Evolutionary conservation across 2,329 filamentous ascomycete species (phyloP).

Genomic region (Xylariaceae sp.): DNA sequence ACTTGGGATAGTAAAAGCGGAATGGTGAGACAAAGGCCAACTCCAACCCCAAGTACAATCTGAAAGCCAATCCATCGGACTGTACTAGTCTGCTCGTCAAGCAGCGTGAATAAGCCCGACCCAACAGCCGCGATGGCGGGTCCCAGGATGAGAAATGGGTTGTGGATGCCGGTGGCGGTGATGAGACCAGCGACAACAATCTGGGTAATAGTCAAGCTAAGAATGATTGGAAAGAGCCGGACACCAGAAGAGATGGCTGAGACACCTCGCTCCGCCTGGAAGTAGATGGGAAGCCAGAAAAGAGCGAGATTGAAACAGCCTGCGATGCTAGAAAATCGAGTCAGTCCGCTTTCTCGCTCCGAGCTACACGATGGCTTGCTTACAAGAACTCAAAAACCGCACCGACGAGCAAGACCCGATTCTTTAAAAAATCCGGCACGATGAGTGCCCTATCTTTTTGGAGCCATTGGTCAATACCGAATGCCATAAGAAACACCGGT

Average conservation of each 20-base stretch:
- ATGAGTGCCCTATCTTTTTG: constrained; percentile 21
- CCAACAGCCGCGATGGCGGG: not conserved
- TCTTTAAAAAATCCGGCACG: constrained; percentile 18
- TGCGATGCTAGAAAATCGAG: constrained; percentile 11
- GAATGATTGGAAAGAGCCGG: not conserved
- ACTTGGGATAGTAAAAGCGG: constrained; percentile 21
- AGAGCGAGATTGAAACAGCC: constrained; percentile 14
- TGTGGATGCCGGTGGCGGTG: not conserved
- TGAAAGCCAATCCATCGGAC: not conserved
- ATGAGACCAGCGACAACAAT: constrained; percentile 10
- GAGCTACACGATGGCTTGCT: constrained; percentile 1
- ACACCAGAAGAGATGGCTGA: constrained; percentile 3
- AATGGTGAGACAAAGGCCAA: constrained; percentile 20
- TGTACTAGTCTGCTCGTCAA: not conserved
- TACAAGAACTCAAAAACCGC: constrained; percentile 23
- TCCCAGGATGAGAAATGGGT: not conserved
- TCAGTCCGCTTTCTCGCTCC: constrained; percentile 3
- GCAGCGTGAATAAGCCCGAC: not conserved
- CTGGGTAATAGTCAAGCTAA: constrained; percentile 10
- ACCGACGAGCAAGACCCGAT: constrained; percentile 16
- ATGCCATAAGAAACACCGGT: constrained; percentile 5
- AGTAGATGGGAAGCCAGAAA: constrained; percentile 14
- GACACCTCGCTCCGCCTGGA: constrained; percentile 8
- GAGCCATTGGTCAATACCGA: constrained; percentile 21
- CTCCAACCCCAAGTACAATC: constrained; percentile 10